phyloP scores from a whole-genome alignment of 2,329 filamentous ascomycete species.

The Stagonosporopsis tanaceti region DNA sequence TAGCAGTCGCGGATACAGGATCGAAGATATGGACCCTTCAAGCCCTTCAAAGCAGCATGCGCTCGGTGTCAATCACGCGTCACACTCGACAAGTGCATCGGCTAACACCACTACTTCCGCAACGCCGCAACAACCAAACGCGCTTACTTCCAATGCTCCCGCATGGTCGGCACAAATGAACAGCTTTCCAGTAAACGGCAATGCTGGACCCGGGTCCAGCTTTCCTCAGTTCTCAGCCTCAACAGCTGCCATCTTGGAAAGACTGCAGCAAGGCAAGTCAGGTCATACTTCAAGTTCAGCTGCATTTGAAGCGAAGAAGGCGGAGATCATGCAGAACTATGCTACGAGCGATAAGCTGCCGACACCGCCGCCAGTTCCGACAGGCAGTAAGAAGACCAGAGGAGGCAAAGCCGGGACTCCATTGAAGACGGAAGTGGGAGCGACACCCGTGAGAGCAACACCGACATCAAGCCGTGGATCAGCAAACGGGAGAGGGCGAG shows the following conservation, averaged over 20 bases:
- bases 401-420: slow-evolving; percentile 47
- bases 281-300: slow-evolving; percentile 48
- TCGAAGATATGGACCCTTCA: slow-evolving; percentile 31
- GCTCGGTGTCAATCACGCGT: slow-evolving; percentile 29
- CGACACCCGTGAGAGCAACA: slow-evolving; percentile 32
- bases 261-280: slow-evolving; percentile 45
- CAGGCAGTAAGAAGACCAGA: slow-evolving; percentile 40
- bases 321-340: slow-evolving; percentile 56
- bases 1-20: slow-evolving; percentile 24
- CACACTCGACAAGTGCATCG: slow-evolving; percentile 26
- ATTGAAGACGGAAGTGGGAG: slow-evolving; percentile 41
- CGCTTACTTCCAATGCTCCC: slow-evolving; percentile 31
- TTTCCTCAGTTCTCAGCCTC: slow-evolving; percentile 49
- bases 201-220: slow-evolving; percentile 17
- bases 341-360: slow-evolving; percentile 54
- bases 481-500: slow-evolving; percentile 49
- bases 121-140: slow-evolving; percentile 31
- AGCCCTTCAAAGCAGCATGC: slow-evolving; percentile 15
- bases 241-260: slow-evolving; percentile 53
- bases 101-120: slow-evolving; percentile 32
- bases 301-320: slow-evolving; percentile 56
- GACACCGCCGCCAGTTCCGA: slow-evolving; percentile 46
- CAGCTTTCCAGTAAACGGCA: slow-evolving; percentile 24
- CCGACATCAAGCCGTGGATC: slow-evolving; percentile 47
- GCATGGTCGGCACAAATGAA: slow-evolving; percentile 42